phyloP scores from a whole-genome alignment of 2,329 filamentous ascomycete genomes.

The Stylonectria norvegica region DNA sequence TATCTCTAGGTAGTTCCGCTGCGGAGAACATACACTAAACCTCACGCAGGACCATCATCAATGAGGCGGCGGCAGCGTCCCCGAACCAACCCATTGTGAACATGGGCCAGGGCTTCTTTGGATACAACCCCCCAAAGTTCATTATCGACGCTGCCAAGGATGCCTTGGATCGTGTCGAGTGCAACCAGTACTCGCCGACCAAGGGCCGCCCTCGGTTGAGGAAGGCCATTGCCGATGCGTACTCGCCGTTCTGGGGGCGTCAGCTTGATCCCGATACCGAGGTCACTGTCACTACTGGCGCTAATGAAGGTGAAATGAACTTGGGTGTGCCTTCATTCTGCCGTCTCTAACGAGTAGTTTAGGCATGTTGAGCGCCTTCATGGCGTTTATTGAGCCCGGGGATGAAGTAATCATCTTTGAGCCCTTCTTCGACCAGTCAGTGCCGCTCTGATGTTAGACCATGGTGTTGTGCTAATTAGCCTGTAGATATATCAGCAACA shows the following conservation, averaged over 20 bases:
- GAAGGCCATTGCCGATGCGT: slow-evolving; percentile 90
- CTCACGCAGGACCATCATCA: slow-evolving; percentile 58
- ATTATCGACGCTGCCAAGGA: slow-evolving; percentile 88
- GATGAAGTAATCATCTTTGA: slow-evolving; percentile 98
- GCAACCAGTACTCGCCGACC: slow-evolving; percentile 97
- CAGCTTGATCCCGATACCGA: slow-evolving; percentile 84
- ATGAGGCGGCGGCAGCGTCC: slow-evolving; percentile 61
- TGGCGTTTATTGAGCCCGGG: slow-evolving; percentile 91
- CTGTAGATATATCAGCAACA: slow-evolving; percentile 77
- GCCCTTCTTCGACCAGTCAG: slow-evolving; percentile 92
- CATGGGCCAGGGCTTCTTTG: slow-evolving; percentile 70
- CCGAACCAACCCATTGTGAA: slow-evolving; percentile 63
- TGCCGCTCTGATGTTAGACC: background rate
- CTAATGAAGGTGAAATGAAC: slow-evolving; percentile 60
- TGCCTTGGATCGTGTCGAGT: slow-evolving; percentile 86
- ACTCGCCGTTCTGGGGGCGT: slow-evolving; percentile 83
- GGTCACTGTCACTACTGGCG: slow-evolving; percentile 89
- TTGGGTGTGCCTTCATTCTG: no score
- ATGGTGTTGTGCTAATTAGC: no score
- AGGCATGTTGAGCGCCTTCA: slow-evolving; percentile 91
- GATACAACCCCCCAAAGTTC: slow-evolving; percentile 91
- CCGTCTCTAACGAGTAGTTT: background rate
- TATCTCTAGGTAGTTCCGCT: slow-evolving; percentile 3
- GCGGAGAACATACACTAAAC: background rate
- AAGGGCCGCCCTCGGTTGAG: slow-evolving; percentile 87